These are phyloP conservation scores for Tagetes erecta DNA, from an alignment of 129 eudicot genomes.

Conservation along the genomic window DNA sequence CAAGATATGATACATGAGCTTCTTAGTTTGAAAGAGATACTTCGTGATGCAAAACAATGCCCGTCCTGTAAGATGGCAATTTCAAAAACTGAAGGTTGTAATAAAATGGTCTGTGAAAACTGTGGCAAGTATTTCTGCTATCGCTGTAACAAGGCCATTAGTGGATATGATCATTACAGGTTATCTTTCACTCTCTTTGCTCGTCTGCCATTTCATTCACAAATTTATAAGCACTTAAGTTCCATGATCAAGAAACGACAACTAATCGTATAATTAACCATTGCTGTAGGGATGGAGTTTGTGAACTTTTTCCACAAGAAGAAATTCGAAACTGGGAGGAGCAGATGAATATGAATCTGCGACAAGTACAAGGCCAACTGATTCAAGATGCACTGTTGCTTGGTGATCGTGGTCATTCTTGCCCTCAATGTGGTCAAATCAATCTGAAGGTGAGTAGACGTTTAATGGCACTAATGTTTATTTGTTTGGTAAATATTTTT, in stretches of 20 bases:
- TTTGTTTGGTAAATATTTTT: not conserved
- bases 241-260: constrained; percentile 20
- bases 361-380: constrained; percentile 51
- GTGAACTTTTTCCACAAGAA: constrained; percentile 78
- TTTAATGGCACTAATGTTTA: not conserved
- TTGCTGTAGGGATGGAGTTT: constrained; percentile 52
- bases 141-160: constrained; percentile 63
- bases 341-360: constrained; percentile 54
- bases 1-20: constrained; percentile 72
- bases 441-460: constrained; percentile 57
- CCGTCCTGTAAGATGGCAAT: constrained; percentile 96
- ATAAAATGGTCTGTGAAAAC: constrained; percentile 71
- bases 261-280: not conserved
- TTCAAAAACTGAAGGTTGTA: constrained; percentile 90
- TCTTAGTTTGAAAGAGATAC: constrained; percentile 67
- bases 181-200: constrained; percentile 14
- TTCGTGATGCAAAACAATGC: constrained; percentile 76
- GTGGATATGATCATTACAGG: constrained; percentile 93
- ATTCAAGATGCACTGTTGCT: constrained; percentile 39
- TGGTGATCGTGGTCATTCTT: constrained; percentile 47
- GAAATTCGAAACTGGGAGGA: constrained; percentile 65
- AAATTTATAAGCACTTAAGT: not conserved
- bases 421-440: constrained; percentile 77
- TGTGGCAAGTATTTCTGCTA: constrained; percentile 82
- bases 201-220: constrained; percentile 3